Conservation (phyloP, 2,329 filamentous ascomycete species). For the Ceratocystis cacaofunesta region DNA sequence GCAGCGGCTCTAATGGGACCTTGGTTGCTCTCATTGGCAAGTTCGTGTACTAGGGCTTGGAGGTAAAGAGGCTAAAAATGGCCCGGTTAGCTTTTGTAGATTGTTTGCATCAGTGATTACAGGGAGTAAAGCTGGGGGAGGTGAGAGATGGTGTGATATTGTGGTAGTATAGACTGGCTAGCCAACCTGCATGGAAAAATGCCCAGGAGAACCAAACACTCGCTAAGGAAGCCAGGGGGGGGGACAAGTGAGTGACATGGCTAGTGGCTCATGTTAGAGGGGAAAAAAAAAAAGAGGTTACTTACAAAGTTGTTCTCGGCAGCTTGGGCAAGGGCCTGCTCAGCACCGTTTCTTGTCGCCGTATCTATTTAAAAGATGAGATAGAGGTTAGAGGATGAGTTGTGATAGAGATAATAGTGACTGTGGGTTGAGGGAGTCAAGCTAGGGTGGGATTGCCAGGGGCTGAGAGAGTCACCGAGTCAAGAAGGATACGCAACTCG, state of each 20-base stretch:
- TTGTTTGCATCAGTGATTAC: neutral
- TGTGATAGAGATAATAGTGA: neutral
- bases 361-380: conserved; percentile 43
- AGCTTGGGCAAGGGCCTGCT: conserved; percentile 85
- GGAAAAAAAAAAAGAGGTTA: conserved; percentile 20
- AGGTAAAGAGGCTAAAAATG: conserved; percentile 67
- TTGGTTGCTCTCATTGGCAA: conserved; percentile 77
- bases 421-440: neutral
- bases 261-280: no score
- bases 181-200: neutral
- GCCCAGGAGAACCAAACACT: neutral
- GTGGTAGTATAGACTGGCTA: neutral
- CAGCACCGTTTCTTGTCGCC: conserved; percentile 73
- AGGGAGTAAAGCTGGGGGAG: neutral
- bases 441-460: neutral
- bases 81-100: conserved; percentile 1
- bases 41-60: conserved; percentile 77
- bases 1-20: conserved; percentile 82
- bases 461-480: neutral
- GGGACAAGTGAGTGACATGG: conserved; percentile 9
- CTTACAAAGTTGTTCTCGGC: conserved; percentile 89
- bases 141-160: neutral
- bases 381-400: conserved; percentile 8
- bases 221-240: neutral
- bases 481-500: conserved; percentile 7